Base-by-base conservation (phyloP, 106 monocot genomes). In the Apostasia shenzhenica region DNA sequence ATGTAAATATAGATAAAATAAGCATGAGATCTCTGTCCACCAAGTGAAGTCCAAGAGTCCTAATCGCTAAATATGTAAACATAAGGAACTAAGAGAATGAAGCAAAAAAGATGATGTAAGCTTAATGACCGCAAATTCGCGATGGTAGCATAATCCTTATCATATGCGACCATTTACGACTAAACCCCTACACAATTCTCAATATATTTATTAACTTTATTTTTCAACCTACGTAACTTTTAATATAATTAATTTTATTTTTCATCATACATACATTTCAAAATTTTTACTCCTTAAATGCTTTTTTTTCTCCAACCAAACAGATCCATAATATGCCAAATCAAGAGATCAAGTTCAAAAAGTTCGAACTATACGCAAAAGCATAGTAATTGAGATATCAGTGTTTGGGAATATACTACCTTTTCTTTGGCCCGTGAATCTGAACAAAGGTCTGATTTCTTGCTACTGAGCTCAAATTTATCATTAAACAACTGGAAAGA, bases 381-480 rank as follows among this genome's bases (percentile, higher is more conserved):
- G 26, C 26, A 26, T 26, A 26, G 26, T 26, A 26, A 26, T 26
- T 26, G 26, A 26, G 26, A 26, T 26, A 26, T 26, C 26, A 26
- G 0, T 26, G 26, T 26, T 26, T 26, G 26, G 26, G 0, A 26
- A 26, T 26, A 63, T 77, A 45, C 55, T 70, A 94, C 94, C 90
- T 94, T 83, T 61, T 75, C 77, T 79, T 72, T 77, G 61, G 9
- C 47, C 61, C n/a, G 74, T 67, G 72, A 26, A 75, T 79, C 61
- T 74, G 70, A 76, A 69, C 37, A 41, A 69, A 70, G 38, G 45
- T 70, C 76, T 63, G 9, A 51, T 54, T 85, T 80, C 60, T 75
- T 81, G 2, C 41, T 37, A 54, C 57, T 72, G 39, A 75, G 74
- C 37, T 86, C 77, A 67, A 75, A 59, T 72, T 79, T 65, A 72